Evolutionary conservation across 306 rosid genomes (phyloP).

Genomic region (Vigna nakashimae): DNA sequence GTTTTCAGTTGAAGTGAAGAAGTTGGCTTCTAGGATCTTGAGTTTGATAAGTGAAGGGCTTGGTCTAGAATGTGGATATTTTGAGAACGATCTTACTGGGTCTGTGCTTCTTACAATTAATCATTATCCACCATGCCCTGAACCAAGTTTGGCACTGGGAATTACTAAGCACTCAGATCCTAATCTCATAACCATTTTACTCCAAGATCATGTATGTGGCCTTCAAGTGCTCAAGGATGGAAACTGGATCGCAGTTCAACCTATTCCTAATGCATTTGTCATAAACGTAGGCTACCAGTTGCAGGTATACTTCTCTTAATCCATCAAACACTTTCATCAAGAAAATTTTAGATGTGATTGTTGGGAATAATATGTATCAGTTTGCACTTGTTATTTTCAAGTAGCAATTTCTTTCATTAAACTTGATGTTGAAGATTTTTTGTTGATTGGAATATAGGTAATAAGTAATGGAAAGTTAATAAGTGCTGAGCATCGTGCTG

Average conservation of each 20-base stretch:
- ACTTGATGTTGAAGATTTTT: background rate
- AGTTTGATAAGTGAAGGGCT: conserved; percentile 44
- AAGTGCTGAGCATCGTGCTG: conserved; percentile 61
- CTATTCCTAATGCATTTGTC: conserved; percentile 43
- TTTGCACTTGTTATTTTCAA: too few species aligned
- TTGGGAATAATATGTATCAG: too few species aligned
- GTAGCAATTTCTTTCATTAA: too few species aligned
- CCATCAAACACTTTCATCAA: too few species aligned
- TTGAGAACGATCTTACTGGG: conserved; percentile 39
- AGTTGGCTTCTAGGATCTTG: conserved; percentile 41
- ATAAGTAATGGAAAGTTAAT: conserved; percentile 59
- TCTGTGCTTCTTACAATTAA: background rate
- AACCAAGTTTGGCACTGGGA: conserved; percentile 49
- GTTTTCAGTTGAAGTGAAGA: conserved; percentile 41
- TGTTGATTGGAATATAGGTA: conserved; percentile 40
- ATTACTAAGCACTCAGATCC: conserved; percentile 46
- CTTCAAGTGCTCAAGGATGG: conserved; percentile 50
- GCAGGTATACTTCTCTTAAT: conserved; percentile 33
- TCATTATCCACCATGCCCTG: conserved; percentile 46
- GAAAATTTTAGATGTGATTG: too few species aligned
- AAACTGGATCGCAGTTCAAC: conserved; percentile 40
- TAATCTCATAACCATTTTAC: conserved; percentile 41
- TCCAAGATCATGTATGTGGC: conserved; percentile 38
- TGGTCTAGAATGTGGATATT: conserved; percentile 41
- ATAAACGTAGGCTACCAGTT: conserved; percentile 35